Evolutionary conservation across 129 eudicot species (phyloP).

Genomic region (Artemisia annua): DNA sequence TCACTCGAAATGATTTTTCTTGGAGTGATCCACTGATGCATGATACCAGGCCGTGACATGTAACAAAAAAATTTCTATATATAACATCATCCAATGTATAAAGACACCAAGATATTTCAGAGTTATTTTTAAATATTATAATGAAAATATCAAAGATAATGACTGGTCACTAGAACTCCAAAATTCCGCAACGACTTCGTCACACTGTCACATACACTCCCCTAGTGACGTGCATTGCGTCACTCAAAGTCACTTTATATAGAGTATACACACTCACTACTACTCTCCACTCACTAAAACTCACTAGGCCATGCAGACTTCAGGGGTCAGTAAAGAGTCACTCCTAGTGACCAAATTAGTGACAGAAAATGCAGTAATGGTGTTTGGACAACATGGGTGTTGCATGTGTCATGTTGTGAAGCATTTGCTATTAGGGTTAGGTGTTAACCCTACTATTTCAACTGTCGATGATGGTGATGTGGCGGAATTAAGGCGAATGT

Average conservation of each 20-base stretch:
- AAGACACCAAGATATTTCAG: too few species aligned
- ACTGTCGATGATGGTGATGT: conserved; percentile 44
- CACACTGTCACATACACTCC: conserved; percentile 34
- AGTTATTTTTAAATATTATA: too few species aligned
- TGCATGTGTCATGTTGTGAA: conserved; percentile 72
- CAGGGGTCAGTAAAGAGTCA: background rate
- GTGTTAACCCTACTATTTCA: conserved; percentile 57
- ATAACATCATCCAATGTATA: too few species aligned
- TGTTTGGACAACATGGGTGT: conserved; percentile 59
- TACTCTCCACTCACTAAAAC: background rate
- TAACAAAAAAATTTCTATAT: too few species aligned
- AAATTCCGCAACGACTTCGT: conserved; percentile 23
- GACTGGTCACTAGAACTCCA: background rate
- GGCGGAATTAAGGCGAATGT: conserved; percentile 27
- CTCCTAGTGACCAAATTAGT: conserved; percentile 21
- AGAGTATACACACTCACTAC: conserved; percentile 4
- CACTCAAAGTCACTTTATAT: conserved; percentile 20
- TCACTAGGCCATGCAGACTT: conserved; percentile 48
- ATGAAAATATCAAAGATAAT: too few species aligned
- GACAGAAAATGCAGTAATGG: conserved; percentile 53
- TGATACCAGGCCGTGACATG: too few species aligned
- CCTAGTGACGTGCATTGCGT: conserved; percentile 51
- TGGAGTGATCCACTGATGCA: too few species aligned
- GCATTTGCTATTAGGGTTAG: conserved; percentile 57
- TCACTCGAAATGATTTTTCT: too few species aligned